Base-by-base conservation (phyloP, 1,284 basidiomycete genomes). In the Mycosarcoma mackinlayi region DNA sequence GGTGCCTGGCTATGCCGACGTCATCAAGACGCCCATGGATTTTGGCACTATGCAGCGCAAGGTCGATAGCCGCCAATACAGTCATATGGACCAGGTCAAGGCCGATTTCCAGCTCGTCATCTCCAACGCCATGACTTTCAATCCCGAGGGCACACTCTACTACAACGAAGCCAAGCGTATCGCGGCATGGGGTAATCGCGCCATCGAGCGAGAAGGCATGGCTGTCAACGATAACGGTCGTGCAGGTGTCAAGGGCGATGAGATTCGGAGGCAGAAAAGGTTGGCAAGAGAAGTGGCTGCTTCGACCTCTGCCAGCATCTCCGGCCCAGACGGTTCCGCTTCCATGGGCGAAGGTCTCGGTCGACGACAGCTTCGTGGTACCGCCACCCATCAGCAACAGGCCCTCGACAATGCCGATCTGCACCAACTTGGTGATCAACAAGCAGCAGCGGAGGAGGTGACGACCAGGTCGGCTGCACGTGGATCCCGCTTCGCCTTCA, bases 1-100 rank as follows among this genome's bases (percentile, higher is more conserved):
- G 69, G 89, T 92, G 0, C 87, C 89, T 1, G 89, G 89, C 3
- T 93, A 92, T 75, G 67, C 84, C 3, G 89, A 91, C 75, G 79
- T 88, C 28, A 86, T 93, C 47, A 88, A 88, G 75, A 84, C 85
- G 28, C 91, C 91, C 6, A 93, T 93, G 91, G 91, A 92, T 74
- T 85, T 93, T 61, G 90, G 90, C 0, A 92, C 91, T 0, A 92
- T 93, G 87, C 83, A 87, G 6, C 83, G 59, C 55, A 72, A 68
- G 28, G 47, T 80, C 8, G 48, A 73, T 14, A 55, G 56, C 14
- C 39, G 63, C 4, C 45, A 62, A 2, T 77, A 78, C 62, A 65
- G 52, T 23, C 62, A 64, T 39, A 73, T 80, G 64, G 69, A 67
- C 19, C 44, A 64, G 39, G 79, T 79, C 55, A 65, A 65, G 49